Conservation (phyloP, 2,329 filamentous ascomycete species). For the Fusarium dimerum region DNA sequence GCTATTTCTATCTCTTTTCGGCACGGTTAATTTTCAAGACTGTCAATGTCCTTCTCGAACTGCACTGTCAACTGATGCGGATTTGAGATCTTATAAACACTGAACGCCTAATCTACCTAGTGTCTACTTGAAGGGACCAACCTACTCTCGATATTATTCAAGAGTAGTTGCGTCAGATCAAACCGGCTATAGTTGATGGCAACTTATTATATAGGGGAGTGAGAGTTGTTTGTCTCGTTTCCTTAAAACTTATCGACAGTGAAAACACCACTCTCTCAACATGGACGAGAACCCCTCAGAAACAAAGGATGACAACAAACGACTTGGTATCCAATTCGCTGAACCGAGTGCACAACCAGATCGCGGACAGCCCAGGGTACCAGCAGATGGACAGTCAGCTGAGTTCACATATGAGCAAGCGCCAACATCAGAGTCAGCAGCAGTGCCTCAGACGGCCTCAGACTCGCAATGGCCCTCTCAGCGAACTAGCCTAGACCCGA, state of each 20-base stretch:
- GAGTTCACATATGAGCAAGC: neutral
- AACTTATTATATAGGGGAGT: neutral
- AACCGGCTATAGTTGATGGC: neutral
- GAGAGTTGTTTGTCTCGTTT: neutral
- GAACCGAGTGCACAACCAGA: neutral
- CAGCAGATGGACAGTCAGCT: slow-evolving; percentile 2
- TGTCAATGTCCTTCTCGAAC: neutral
- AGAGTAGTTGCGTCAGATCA: neutral
- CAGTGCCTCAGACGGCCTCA: slow-evolving; percentile 1
- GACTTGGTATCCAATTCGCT: slow-evolving; percentile 2
- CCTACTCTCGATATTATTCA: neutral
- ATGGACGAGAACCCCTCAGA: neutral
- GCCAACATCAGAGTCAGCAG: neutral
- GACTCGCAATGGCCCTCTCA: neutral
- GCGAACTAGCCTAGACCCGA: slow-evolving; percentile 18
- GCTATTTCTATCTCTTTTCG: neutral
- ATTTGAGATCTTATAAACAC: no score
- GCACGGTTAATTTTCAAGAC: neutral
- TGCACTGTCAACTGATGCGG: neutral
- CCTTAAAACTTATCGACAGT: neutral
- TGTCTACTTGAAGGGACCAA: neutral
- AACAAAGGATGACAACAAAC: neutral
- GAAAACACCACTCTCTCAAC: neutral
- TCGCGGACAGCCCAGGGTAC: neutral
- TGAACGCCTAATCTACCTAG: no score